Conservation (phyloP, 2,329 filamentous ascomycete species). For the Torrubiellomyces zombiae region DNA sequence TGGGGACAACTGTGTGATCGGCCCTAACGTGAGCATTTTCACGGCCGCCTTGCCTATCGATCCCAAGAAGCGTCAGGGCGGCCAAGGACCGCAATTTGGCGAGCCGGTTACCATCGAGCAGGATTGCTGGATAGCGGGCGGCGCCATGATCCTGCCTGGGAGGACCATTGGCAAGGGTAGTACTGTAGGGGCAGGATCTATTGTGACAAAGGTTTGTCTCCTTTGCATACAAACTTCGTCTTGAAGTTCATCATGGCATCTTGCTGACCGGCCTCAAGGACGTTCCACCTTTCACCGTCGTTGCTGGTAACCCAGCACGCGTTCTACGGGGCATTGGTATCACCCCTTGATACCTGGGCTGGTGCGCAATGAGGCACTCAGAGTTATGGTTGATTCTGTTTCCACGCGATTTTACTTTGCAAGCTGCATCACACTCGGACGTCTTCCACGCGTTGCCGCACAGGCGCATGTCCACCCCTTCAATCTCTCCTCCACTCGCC, state of each 20-base stretch:
- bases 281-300: slow-evolving; percentile 51
- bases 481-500: too few species aligned
- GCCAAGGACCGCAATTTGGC: slow-evolving; percentile 53
- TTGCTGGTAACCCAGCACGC: slow-evolving; percentile 52
- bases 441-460: too few species aligned
- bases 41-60: slow-evolving; percentile 59
- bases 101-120: slow-evolving; percentile 63
- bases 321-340: slow-evolving; percentile 28
- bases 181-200: slow-evolving; percentile 66
- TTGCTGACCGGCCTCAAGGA: too few species aligned
- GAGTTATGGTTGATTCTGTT: too few species aligned
- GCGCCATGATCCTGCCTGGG: slow-evolving; percentile 61
- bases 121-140: slow-evolving; percentile 70
- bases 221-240: too few species aligned
- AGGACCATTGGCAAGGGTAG: slow-evolving; percentile 65
- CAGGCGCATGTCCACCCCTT: too few species aligned
- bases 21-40: slow-evolving; percentile 75
- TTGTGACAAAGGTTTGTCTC: slow-evolving; percentile 58
- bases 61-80: slow-evolving; percentile 55
- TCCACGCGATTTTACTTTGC: too few species aligned
- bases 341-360: slow-evolving; percentile 14
- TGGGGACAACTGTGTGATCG: slow-evolving; percentile 60
- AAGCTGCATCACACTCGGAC: too few species aligned
- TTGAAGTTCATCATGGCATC: too few species aligned
- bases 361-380: too few species aligned